Evolutionary conservation across 2,329 filamentous ascomycete genomes (phyloP).

Genomic region (Aphanocladium album): DNA sequence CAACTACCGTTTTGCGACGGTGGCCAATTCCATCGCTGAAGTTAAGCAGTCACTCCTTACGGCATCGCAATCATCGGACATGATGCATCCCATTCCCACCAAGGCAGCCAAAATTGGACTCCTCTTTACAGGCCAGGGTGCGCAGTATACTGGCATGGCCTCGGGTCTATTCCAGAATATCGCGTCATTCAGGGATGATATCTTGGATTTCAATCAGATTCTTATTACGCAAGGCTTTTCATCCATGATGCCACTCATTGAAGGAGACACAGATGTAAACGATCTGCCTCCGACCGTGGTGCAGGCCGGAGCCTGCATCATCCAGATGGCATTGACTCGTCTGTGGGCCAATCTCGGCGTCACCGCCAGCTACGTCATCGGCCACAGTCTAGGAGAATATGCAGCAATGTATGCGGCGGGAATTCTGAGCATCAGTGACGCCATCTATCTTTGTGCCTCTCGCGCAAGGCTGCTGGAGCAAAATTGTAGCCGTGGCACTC

Average conservation of each 20-base stretch:
- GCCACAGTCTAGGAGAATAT: constrained; percentile 57
- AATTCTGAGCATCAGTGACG: constrained; percentile 56
- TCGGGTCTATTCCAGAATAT: constrained; percentile 42
- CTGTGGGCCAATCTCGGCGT: constrained; percentile 37
- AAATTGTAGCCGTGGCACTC: too few species aligned
- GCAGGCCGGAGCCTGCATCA: constrained; percentile 35
- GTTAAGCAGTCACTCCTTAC: not conserved
- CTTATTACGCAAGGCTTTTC: constrained; percentile 30
- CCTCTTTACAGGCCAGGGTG: constrained; percentile 53
- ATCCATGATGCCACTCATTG: constrained; percentile 25
- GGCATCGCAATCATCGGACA: not conserved
- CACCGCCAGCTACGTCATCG: constrained; percentile 39
- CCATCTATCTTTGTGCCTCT: constrained; percentile 56
- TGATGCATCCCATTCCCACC: not conserved
- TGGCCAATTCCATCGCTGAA: not conserved
- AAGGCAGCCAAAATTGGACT: constrained; percentile 30
- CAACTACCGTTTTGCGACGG: constrained; percentile 45
- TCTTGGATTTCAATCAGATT: constrained; percentile 29
- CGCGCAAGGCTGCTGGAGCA: constrained; percentile 43
- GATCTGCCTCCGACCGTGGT: constrained; percentile 18
- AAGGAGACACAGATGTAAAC: constrained; percentile 18
- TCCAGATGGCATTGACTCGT: constrained; percentile 38
- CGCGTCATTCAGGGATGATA: constrained; percentile 35
- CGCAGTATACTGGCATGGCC: constrained; percentile 38
- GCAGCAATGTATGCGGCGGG: constrained; percentile 57